Evolutionary conservation across 1,139 yeast species (phyloP), one percentile per base, ranked within the genome.

Genomic region (Entelexis paramagnoliae): DNA sequence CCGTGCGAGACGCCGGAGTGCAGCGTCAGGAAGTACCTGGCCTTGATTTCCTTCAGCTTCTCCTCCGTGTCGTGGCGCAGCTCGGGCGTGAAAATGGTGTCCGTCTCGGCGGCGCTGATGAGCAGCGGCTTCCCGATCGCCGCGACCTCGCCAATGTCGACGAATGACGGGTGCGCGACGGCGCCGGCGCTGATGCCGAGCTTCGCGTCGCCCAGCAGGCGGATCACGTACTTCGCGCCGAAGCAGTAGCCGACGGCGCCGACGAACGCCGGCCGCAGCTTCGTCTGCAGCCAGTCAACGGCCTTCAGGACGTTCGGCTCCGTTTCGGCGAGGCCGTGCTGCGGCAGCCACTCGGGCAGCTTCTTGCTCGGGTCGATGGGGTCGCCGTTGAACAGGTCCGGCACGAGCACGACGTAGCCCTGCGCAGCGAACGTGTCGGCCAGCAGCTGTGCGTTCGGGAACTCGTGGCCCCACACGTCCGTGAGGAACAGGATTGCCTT

Each of bases 181-280:
- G 89, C 93, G 59, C 77, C 87, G 32, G 74, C 83, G 55, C 79
- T 61, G 29, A 78, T 66, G 22, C 81, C 81, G 32, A 14, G n/a
- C 19, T 66, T 66, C n/a, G 22, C 14, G 17, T 67, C 66, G 2
- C 76, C 68, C 49, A 82, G 68, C 52, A 81, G 74, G 54, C 75
- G 78, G 47, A 82, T 63, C 29, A 75, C 79, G 58, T 71, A 80
- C 66, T 80, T 82, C 49, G 88, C 95, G 62, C 96, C 96, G 60
- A 74, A 87, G 70, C 96, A 88, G 72, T 85, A 81, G 19, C 96
- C 96, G 51, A 83, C 69, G 19, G 79, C 78, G 49, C 74, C 80
- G 28, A 82, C 56, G 59, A 73, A 79, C 52, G 74, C 68, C 11
- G 85, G 82, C 32, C 39, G 39, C 50, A 68, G 65, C 51, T 74